Percentiles rank a stretch among this genome's conserved stretches.
Conservation (phyloP, 495 filamentous ascomycete genomes). For the Penicillium longicatenatum region DNA sequence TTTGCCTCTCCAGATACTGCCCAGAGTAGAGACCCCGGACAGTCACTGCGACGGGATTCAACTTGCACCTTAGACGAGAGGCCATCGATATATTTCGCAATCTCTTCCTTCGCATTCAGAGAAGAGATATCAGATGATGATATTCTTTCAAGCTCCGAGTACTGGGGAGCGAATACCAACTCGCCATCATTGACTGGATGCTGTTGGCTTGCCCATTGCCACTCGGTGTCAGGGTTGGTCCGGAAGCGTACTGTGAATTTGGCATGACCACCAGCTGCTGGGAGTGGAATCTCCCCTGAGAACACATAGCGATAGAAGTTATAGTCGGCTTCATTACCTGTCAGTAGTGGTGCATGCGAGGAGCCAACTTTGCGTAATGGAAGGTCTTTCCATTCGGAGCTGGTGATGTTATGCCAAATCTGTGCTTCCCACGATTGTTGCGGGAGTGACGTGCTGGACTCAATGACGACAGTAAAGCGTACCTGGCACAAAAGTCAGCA, state of each 20-base stretch:
- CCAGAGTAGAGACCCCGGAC: conserved; percentile 73
- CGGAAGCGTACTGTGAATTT: conserved; percentile 81
- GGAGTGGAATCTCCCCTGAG: conserved; percentile 36
- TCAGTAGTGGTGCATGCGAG: conserved; percentile 38
- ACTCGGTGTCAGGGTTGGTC: conserved; percentile 49
- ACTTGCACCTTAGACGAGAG: conserved; percentile 61
- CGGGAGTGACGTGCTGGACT: conserved; percentile 57
- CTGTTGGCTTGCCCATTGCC: conserved; percentile 77
- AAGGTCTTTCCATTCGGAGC: conserved; percentile 39
- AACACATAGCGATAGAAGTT: conserved; percentile 42
- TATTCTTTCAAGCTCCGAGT: background rate
- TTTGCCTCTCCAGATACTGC: conserved; percentile 57
- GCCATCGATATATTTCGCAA: conserved; percentile 61
- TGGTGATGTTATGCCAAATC: conserved; percentile 70
- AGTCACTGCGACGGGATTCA: conserved; percentile 60
- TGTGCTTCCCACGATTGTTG: conserved; percentile 68
- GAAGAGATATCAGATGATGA: conserved; percentile 17
- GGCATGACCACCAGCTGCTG: conserved; percentile 35
- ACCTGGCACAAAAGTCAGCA: conserved; percentile 36
- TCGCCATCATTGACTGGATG: conserved; percentile 62
- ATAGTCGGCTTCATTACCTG: conserved; percentile 15
- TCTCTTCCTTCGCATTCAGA: conserved; percentile 36
- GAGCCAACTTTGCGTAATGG: conserved; percentile 30
- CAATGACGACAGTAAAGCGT: conserved; percentile 70
- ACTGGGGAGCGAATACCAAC: conserved; percentile 43